Conservation (phyloP, 805 yeast species). For the Candida ascalaphidarum region DNA sequence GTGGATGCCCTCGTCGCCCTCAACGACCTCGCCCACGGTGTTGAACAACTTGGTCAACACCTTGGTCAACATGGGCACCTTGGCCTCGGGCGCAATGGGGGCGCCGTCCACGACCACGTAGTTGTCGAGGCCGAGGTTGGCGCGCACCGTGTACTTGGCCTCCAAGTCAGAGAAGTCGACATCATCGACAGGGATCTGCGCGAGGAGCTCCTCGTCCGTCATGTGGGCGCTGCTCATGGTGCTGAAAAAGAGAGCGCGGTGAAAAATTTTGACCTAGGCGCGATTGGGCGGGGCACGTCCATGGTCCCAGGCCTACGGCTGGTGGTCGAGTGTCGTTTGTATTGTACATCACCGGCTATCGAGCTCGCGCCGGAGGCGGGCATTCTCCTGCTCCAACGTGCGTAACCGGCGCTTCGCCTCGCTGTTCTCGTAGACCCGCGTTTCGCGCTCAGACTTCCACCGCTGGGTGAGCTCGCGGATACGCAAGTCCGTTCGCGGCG, state of each 20-base stretch:
- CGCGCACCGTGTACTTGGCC: slow-evolving; percentile 52
- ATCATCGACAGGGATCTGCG: slow-evolving; percentile 36
- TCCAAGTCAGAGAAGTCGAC: slow-evolving; percentile 83
- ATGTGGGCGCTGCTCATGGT: slow-evolving; percentile 4
- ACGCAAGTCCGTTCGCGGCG: slow-evolving; percentile 38
- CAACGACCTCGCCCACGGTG: slow-evolving; percentile 64
- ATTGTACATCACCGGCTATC: no score
- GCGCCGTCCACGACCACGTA: slow-evolving; percentile 90
- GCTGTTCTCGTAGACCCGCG: slow-evolving; percentile 51
- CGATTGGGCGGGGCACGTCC: no score
- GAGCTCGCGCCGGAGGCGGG: no score
- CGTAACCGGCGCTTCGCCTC: slow-evolving; percentile 44
- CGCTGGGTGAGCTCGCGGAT: slow-evolving; percentile 54
- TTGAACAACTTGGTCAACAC: slow-evolving; percentile 77
- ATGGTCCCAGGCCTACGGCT: no score
- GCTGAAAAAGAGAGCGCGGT: not conserved
- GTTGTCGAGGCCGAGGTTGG: slow-evolving; percentile 57
- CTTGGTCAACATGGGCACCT: slow-evolving; percentile 74
- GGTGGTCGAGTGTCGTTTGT: no score
- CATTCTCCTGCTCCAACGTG: slow-evolving; percentile 51
- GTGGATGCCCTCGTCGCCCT: slow-evolving; percentile 54
- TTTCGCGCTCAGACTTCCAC: slow-evolving; percentile 68
- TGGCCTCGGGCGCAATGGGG: slow-evolving; percentile 88
- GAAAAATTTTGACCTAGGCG: no score
- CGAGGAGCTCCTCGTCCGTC: slow-evolving; percentile 27